phyloP scores from a whole-genome alignment of 768 basidiomycete genomes.

The Collybia mongolica region DNA sequence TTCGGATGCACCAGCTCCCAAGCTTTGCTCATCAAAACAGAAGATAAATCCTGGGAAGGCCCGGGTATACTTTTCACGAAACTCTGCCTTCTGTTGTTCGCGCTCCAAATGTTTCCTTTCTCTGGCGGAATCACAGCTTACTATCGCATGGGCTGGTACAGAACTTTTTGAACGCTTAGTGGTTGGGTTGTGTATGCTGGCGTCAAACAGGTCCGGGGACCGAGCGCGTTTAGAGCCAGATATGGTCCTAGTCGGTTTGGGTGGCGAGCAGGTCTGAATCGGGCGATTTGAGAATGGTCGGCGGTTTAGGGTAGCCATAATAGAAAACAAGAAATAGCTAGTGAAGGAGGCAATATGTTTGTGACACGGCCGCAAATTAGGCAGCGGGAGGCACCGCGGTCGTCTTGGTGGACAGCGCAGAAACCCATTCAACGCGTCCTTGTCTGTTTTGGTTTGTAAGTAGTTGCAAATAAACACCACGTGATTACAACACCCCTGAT shows the following conservation, averaged over 20 bases:
- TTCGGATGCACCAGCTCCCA: conserved; percentile 42
- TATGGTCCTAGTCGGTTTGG: conserved; percentile 27
- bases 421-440: too few relatives aligned
- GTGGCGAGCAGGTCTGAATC: conserved; percentile 29
- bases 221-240: conserved; percentile 42
- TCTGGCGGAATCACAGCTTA: conserved; percentile 35
- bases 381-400: neutral
- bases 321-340: conserved; percentile 19
- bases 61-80: conserved; percentile 78
- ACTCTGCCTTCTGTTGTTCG: conserved; percentile 63
- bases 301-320: conserved; percentile 49
- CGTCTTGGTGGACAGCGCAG: neutral
- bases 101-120: conserved; percentile 50
- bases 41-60: conserved; percentile 86
- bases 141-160: conserved; percentile 12
- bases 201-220: conserved; percentile 49
- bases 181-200: conserved; percentile 10
- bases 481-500: too few relatives aligned
- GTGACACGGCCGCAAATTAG: too few relatives aligned
- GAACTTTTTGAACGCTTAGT: conserved; percentile 46
- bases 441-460: too few relatives aligned
- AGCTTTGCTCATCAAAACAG: conserved; percentile 69
- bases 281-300: conserved; percentile 46
- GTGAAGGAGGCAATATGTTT: neutral
- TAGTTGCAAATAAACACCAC: too few relatives aligned